phyloP scores from a whole-genome alignment of 1,139 yeast genomes.

The Pichia sp. region DNA sequence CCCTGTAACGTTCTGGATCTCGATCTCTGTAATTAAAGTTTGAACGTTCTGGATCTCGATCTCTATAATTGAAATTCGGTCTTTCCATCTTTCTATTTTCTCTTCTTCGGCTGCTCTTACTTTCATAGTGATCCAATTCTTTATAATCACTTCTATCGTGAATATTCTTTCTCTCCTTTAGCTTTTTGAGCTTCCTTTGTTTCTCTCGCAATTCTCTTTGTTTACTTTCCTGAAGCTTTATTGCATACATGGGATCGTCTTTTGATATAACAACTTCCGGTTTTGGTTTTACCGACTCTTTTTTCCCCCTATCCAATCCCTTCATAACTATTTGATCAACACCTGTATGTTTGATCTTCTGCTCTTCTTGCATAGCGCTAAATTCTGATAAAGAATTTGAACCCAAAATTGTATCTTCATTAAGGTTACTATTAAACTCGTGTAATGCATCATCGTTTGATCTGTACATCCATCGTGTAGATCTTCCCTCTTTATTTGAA shows the following conservation, averaged over 20 bases:
- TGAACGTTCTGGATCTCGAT: conserved; percentile 5
- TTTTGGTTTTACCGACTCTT: conserved; percentile 23
- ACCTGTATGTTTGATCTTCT: conserved; percentile 4
- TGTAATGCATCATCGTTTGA: conserved; percentile 34
- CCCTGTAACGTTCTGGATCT: no score
- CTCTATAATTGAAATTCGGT: neutral
- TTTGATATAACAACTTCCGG: conserved; percentile 16
- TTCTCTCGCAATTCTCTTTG: conserved; percentile 14
- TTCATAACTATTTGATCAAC: conserved; percentile 19
- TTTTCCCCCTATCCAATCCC: neutral
- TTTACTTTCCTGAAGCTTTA: conserved; percentile 34
- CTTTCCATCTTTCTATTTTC: neutral
- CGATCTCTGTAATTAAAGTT: conserved; percentile 3
- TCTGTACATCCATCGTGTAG: conserved; percentile 84
- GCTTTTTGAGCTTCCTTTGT: conserved; percentile 4
- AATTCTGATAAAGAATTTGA: no score
- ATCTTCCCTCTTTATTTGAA: neutral
- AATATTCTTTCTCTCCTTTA: neutral
- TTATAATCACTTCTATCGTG: neutral
- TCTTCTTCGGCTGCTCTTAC: neutral
- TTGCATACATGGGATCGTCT: conserved; percentile 52
- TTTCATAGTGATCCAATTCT: neutral
- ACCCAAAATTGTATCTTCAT: conserved; percentile 45
- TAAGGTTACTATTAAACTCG: conserved; percentile 16
- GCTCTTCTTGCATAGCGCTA: neutral